Conservation (phyloP, 371 early-diverging fungal genomes). For the Mucor indicus region DNA sequence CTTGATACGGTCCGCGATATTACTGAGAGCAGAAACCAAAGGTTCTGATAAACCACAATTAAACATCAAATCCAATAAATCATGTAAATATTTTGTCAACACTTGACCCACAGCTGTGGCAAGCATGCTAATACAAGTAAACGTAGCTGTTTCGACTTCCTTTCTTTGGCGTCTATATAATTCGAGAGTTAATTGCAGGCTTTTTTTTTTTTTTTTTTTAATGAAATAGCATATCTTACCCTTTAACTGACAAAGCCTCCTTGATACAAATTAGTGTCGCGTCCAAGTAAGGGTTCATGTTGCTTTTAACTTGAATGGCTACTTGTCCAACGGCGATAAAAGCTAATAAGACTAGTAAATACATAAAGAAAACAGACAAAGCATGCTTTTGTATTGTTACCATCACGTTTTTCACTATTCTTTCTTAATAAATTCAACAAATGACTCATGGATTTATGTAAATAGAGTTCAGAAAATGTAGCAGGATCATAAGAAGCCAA, state of each 20-base stretch:
- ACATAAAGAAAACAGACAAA: constrained; percentile 1
- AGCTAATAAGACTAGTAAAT: too few relatives aligned
- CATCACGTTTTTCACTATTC: constrained; percentile 73
- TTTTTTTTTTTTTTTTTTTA: not conserved
- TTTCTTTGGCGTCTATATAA: constrained; percentile 51
- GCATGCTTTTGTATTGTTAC: constrained; percentile 20
- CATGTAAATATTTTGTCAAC: constrained; percentile 83
- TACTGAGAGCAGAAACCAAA: constrained; percentile 77
- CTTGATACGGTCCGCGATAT: constrained; percentile 80
- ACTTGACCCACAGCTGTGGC: constrained; percentile 90
- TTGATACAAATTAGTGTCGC: constrained; percentile 68
- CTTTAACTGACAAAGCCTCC: constrained; percentile 64
- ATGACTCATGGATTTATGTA: constrained; percentile 74
- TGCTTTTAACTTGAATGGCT: constrained; percentile 78
- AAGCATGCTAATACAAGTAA: constrained; percentile 85
- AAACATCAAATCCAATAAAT: constrained; percentile 91
- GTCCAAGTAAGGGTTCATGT: constrained; percentile 82
- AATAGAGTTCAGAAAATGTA: constrained; percentile 72
- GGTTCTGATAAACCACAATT: constrained; percentile 81
- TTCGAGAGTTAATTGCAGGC: not conserved
- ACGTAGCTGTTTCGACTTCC: constrained; percentile 70
- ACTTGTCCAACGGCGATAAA: constrained; percentile 88
- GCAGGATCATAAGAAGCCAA: constrained; percentile 82
- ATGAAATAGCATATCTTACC: constrained; percentile 13
- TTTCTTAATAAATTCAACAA: constrained; percentile 74